Evolutionary conservation across 441 rosid genomes (phyloP).

Genomic region (Erodium moschatum): DNA sequence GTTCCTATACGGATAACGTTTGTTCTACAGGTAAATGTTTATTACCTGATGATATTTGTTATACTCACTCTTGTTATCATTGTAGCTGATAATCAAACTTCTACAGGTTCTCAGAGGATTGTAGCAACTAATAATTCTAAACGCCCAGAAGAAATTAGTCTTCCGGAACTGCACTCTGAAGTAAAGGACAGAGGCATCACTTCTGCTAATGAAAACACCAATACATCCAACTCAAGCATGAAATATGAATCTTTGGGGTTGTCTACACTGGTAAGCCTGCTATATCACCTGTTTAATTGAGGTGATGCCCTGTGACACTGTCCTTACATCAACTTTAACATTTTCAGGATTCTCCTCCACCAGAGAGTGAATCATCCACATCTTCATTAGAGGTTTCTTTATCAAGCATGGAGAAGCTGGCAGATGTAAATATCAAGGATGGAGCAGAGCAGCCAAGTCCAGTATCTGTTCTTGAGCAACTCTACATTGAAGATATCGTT

Average conservation of each 20-base stretch:
- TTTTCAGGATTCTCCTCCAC: slow-evolving; percentile 31
- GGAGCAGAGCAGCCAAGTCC: slow-evolving; percentile 61
- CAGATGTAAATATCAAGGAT: slow-evolving; percentile 22
- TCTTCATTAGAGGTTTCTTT: slow-evolving; percentile 20
- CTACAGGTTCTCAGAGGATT: slow-evolving; percentile 18
- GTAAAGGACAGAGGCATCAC: slow-evolving; percentile 9
- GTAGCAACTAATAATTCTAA: slow-evolving; percentile 13
- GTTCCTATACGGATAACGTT: slow-evolving; percentile 14
- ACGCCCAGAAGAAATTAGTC: slow-evolving; percentile 14
- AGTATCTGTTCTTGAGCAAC: slow-evolving; percentile 52
- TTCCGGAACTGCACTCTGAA: slow-evolving; percentile 18
- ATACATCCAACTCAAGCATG: slow-evolving; percentile 11
- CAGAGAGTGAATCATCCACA: slow-evolving; percentile 21
- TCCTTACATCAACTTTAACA: slow-evolving; percentile 12
- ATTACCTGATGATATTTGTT: slow-evolving; percentile 4
- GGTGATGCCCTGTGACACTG: background rate
- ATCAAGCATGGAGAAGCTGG: slow-evolving; percentile 23
- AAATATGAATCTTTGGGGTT: slow-evolving; percentile 18
- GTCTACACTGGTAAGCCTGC: slow-evolving; percentile 23
- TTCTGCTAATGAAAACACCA: background rate
- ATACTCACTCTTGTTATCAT: slow-evolving; percentile 10
- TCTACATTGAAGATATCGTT: slow-evolving; percentile 31
- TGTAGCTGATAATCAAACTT: slow-evolving; percentile 17
- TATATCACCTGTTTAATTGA: background rate
- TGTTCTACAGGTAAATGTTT: slow-evolving; percentile 29